Evolutionary conservation across 257 asterid genomes (phyloP), one percentile per base, ranked within the genome.

Genomic region (Euphrasia confusa): DNA sequence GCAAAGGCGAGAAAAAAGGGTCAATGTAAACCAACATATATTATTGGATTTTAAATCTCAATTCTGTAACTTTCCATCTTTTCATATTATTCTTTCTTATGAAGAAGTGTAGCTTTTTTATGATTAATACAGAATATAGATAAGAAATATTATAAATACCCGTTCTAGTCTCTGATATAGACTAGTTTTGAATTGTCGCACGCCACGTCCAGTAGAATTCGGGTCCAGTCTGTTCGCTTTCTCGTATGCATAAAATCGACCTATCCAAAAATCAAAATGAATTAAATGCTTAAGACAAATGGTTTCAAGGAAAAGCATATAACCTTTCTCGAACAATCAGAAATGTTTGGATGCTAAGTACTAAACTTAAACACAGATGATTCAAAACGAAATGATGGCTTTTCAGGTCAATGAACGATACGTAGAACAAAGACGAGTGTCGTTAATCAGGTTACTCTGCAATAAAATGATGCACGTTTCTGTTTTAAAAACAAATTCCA

Each of bases 201-300:
- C 95, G 60, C 95, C 95, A 68, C 94, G 90, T 42, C 90, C 95
- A 60, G 82, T 81, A n/a, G 95, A 87, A 59, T 76, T 81, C 1
- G 77, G 87, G 63, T 87, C 95, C 78, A 87, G 60, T 66, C 94
- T 78, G 66, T 83, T 83, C 48, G 95, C 80, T 83, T 87, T 84
- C 84, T 84, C 95, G 44, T 82, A 84, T 6, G 94, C 95, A 79
- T 87, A 87, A 81, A 84, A 84, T 28, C 95, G 87, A 76, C 95
- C 95, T 83, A 52, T 13, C 56, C 54, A 27, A 56, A 4, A 39
- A 64, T 35, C 10, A n/a, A 27, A 53, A 48, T 12, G 18, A 58
- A 7, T 6, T 24, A 32, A 45, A 3, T 48, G 18, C 13, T 35
- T 12, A 30, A 15, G 56, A 62, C 13, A 62, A 24, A 10, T 17